phyloP scores from a whole-genome alignment of 1,284 basidiomycete species.

The Melampsora americana region DNA sequence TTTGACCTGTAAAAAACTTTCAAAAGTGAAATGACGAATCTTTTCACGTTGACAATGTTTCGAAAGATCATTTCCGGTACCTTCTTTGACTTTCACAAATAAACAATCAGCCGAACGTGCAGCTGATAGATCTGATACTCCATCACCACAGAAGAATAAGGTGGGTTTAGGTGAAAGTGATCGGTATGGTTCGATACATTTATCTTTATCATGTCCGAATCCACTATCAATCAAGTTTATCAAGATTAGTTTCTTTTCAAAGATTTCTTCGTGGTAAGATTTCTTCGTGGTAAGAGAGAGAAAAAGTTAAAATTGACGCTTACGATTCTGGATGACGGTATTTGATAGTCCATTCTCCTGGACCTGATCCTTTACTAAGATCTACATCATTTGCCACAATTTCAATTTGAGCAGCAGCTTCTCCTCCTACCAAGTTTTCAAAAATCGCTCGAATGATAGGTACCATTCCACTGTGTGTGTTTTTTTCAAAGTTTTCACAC shows the following conservation, averaged over 20 bases:
- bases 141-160: slow-evolving; percentile 91
- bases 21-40: slow-evolving; percentile 56
- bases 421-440: slow-evolving; percentile 69
- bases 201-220: slow-evolving; percentile 89
- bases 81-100: slow-evolving; percentile 76
- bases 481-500: slow-evolving; percentile 6
- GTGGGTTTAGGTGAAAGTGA: slow-evolving; percentile 68
- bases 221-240: slow-evolving; percentile 58
- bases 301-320: slow-evolving; percentile 51
- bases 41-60: slow-evolving; percentile 63
- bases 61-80: slow-evolving; percentile 78
- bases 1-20: slow-evolving; percentile 54
- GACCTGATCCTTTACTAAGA: slow-evolving; percentile 61
- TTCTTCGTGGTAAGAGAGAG: slow-evolving; percentile 11
- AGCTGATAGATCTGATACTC: slow-evolving; percentile 75
- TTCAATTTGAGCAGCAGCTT: slow-evolving; percentile 71
- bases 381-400: slow-evolving; percentile 85
- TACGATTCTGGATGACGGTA: slow-evolving; percentile 79
- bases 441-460: slow-evolving; percentile 84
- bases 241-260: neutral
- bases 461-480: slow-evolving; percentile 71
- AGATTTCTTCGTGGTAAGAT: neutral
- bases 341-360: slow-evolving; percentile 71
- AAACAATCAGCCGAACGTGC: slow-evolving; percentile 82
- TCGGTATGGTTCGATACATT: slow-evolving; percentile 81